phyloP scores from a whole-genome alignment of 306 rosid genomes.

The Rubus parviflorus region DNA sequence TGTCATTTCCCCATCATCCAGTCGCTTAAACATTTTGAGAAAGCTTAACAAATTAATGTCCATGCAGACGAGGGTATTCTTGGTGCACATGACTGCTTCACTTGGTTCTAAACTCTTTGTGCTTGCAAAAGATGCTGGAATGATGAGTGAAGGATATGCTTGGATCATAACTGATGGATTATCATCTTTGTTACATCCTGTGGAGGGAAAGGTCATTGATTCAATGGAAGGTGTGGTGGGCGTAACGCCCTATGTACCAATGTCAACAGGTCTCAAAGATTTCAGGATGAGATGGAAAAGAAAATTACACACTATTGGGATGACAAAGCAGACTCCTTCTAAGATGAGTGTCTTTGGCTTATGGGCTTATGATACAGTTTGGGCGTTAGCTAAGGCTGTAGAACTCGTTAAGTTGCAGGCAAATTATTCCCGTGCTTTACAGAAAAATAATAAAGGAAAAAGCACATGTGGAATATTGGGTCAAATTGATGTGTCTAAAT shows the following conservation, averaged over 20 bases:
- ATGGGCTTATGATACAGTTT: conserved; percentile 44
- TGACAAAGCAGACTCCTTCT: neutral
- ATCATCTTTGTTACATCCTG: conserved; percentile 23
- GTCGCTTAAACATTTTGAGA: neutral
- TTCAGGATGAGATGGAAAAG: conserved; percentile 23
- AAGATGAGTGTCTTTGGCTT: conserved; percentile 22
- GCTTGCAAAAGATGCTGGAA: conserved; percentile 23
- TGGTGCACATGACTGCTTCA: conserved; percentile 37
- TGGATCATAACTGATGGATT: conserved; percentile 34
- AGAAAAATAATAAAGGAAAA: neutral
- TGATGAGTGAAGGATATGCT: conserved; percentile 31
- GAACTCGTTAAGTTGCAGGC: neutral
- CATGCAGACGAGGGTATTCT: conserved; percentile 18
- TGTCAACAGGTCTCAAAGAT: conserved; percentile 1
- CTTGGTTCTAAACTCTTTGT: conserved; percentile 29
- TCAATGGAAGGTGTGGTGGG: conserved; percentile 51
- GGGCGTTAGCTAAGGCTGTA: conserved; percentile 26
- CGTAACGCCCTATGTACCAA: conserved; percentile 26
- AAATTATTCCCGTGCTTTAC: neutral
- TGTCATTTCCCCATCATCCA: conserved; percentile 21
- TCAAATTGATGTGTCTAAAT: neutral
- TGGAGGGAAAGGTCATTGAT: conserved; percentile 1
- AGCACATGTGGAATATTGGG: neutral
- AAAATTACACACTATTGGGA: neutral
- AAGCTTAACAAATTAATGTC: conserved; percentile 26